phyloP scores from a whole-genome alignment of 2,329 filamentous ascomycete species.

The Scedosporium aurantiacum region DNA sequence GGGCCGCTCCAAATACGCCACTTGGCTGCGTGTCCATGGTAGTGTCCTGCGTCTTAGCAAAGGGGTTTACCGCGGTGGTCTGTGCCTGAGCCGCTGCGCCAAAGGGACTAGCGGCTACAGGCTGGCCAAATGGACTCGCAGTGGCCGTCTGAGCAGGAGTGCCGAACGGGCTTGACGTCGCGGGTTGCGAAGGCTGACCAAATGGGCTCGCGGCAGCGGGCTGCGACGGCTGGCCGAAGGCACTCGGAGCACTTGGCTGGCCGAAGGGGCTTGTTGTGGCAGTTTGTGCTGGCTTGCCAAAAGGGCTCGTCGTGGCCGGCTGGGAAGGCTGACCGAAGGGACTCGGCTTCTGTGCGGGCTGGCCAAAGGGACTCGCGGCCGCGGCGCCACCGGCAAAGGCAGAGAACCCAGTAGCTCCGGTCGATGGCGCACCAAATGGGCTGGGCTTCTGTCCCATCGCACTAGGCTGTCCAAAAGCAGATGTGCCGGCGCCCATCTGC shows the following conservation, averaged over 20 bases:
- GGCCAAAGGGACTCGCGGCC: slow-evolving; percentile 15
- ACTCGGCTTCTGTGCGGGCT: slow-evolving; percentile 8
- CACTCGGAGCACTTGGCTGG: slow-evolving; percentile 3
- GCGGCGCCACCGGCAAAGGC: slow-evolving; percentile 7
- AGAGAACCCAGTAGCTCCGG: background rate
- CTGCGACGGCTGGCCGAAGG: slow-evolving; percentile 8
- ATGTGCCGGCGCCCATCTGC: slow-evolving; percentile 5
- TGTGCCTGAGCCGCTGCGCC: slow-evolving; percentile 7
- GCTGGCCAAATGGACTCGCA: slow-evolving; percentile 9
- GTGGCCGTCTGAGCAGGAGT: background rate
- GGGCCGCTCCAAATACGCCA: background rate
- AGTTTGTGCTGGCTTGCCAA: slow-evolving; percentile 6
- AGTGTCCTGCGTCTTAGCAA: background rate
- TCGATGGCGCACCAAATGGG: slow-evolving; percentile 20
- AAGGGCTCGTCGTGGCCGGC: slow-evolving; percentile 7
- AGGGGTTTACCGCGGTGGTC: slow-evolving; percentile 14
- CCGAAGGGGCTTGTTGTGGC: slow-evolving; percentile 7
- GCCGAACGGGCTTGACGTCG: background rate
- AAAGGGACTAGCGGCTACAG: slow-evolving; percentile 14
- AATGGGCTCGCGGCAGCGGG: slow-evolving; percentile 8
- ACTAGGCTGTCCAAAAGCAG: slow-evolving; percentile 4
- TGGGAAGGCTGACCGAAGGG: background rate
- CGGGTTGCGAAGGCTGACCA: slow-evolving; percentile 7
- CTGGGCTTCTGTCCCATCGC: slow-evolving; percentile 20
- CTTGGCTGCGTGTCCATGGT: slow-evolving; percentile 4